Evolutionary conservation across 179 eudicot species (phyloP).

Genomic region (Spergularia azorica): DNA sequence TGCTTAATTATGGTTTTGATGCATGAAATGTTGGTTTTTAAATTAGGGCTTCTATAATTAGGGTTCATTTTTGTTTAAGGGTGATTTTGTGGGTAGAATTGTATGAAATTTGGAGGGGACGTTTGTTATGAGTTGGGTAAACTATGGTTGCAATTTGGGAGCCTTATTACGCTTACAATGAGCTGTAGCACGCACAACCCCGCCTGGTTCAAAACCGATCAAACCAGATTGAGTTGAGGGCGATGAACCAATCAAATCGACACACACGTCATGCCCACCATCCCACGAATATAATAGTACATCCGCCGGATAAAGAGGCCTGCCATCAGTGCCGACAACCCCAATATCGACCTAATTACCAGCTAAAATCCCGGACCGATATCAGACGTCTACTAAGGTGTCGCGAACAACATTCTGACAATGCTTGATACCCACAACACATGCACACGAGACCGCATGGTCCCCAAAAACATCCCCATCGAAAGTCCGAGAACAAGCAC

Average conservation of each 20-base stretch:
- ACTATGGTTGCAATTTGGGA: too few relatives aligned
- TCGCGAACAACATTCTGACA: not conserved
- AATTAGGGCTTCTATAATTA: too few relatives aligned
- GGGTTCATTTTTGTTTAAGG: too few relatives aligned
- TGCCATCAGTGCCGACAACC: not conserved
- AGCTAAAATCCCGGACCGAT: not conserved
- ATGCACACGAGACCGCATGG: not conserved
- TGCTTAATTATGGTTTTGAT: too few relatives aligned
- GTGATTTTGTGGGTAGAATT: too few relatives aligned
- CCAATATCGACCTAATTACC: not conserved
- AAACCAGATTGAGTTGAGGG: too few relatives aligned
- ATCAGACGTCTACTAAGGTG: not conserved
- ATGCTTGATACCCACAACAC: not conserved
- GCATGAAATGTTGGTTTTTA: too few relatives aligned
- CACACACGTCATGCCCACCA: not conserved
- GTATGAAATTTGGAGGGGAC: too few relatives aligned
- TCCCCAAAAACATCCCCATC: slow-evolving; percentile 7
- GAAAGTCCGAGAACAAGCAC: not conserved
- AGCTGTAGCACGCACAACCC: too few relatives aligned
- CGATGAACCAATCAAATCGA: not conserved
- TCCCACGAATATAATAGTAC: not conserved
- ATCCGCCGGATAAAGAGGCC: not conserved
- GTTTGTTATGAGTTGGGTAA: too few relatives aligned
- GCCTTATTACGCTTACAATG: too few relatives aligned
- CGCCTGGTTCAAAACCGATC: too few relatives aligned